These are phyloP conservation scores for Penicillium sclerotiorum DNA, from an alignment of 2,329 filamentous ascomycete species.

Conservation along the genomic window DNA sequence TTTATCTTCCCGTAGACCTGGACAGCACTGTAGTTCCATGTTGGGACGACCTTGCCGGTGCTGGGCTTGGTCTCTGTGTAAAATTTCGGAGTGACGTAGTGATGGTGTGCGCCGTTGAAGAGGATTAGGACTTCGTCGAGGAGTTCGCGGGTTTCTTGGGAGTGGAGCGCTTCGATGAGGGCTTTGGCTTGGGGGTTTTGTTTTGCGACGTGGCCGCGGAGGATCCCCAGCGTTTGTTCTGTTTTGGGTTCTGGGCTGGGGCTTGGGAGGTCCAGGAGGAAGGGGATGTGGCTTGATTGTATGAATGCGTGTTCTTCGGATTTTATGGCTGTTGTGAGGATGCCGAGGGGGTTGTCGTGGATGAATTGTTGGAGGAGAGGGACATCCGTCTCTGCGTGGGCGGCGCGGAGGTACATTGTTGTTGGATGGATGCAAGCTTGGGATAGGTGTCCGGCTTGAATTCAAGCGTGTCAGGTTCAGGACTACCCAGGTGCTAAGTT, in stretches of 20 bases:
- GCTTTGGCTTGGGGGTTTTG: constrained; percentile 66
- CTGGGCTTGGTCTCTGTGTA: constrained; percentile 66
- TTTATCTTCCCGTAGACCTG: constrained; percentile 64
- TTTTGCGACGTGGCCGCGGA: constrained; percentile 65
- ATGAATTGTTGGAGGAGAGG: constrained; percentile 59
- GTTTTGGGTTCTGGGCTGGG: constrained; percentile 51
- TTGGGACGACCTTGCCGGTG: constrained; percentile 67
- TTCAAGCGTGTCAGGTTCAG: too few relatives aligned
- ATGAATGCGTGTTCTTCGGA: constrained; percentile 55
- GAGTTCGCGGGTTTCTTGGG: constrained; percentile 31
- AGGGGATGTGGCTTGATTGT: constrained; percentile 64
- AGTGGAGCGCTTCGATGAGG: constrained; percentile 54
- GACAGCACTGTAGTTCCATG: constrained; percentile 68
- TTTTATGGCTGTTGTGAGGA: constrained; percentile 64
- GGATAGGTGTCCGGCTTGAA: too few relatives aligned
- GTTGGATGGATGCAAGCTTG: background rate
- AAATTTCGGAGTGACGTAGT: constrained; percentile 71
- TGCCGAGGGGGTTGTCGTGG: constrained; percentile 61
- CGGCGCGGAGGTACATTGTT: constrained; percentile 60
- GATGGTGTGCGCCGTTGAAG: constrained; percentile 61
- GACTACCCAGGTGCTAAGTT: too few relatives aligned
- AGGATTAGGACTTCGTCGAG: constrained; percentile 62
- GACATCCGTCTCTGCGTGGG: constrained; percentile 56
- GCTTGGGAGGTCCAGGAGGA: constrained; percentile 56
- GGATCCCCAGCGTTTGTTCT: constrained; percentile 44